Evolutionary conservation across 208 protist species (phyloP), one percentile per base, ranked within the genome.

Genomic region (Herpetomonas tarakana): DNA sequence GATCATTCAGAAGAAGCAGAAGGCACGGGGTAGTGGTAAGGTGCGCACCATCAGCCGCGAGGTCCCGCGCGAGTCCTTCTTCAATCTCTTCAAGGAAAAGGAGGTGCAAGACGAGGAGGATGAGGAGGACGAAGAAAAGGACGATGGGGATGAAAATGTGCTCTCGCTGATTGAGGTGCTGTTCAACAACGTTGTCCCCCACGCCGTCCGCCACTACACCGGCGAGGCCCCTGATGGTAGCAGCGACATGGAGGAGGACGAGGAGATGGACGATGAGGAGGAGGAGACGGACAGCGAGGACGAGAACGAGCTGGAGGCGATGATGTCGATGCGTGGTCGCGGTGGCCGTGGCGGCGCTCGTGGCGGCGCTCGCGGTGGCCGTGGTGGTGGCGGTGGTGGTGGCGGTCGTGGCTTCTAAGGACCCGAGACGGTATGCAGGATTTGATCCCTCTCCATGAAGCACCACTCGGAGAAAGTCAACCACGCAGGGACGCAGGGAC

Each of bases 131-230:
- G 77, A 68, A 11, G 74, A 76, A 9, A 77, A 91, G 35, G 75
- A 90, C 55, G 68, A 80, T 53, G 62, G 78, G 51, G 53, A 68
- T 41, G 56, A 80, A 12, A 61, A 55, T 39, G 60, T 79, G 30
- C 56, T 86, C 30, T 61, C 68, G 30, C 52, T 74, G 16, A 51
- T 78, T 14, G 46, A 68, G 30, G 58, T 77, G 6, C 63, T 95
- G 25, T 78, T 88, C 73, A 76, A 73, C 44, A 70, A 62, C 58
- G 78, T 95, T 50, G 78, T 95, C 45, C 89, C 89, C 2, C 67
- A 71, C 52, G 89, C 89, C 3, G 83, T 93, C 27, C 64, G 82
- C 46, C 86, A 83, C 76, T 95, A 93, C 81, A 95, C 89, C 14
- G 86, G 86, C 56, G 86, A 95, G 74, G 88, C 88, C 21, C 78